These are phyloP conservation scores for Penicillium sp. DNA, from an alignment of 2,329 filamentous ascomycete species.

Conservation along the genomic window DNA sequence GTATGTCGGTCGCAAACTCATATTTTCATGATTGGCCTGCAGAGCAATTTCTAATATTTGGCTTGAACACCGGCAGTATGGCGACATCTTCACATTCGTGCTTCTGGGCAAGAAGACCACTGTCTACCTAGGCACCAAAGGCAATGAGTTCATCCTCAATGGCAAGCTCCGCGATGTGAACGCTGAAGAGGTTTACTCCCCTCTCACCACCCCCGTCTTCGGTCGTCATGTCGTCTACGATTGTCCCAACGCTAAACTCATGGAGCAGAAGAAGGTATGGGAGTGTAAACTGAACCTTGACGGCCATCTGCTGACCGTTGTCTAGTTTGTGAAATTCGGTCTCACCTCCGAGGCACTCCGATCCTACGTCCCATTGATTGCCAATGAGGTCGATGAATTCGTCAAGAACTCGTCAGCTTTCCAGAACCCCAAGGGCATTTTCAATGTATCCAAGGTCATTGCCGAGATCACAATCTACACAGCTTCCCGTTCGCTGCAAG, in stretches of 20 bases:
- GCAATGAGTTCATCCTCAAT: slow-evolving; percentile 89
- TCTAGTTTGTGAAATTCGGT: slow-evolving; percentile 60
- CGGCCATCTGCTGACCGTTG: slow-evolving; percentile 4
- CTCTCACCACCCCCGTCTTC: slow-evolving; percentile 68
- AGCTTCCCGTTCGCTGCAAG: slow-evolving; percentile 79
- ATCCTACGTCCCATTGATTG: slow-evolving; percentile 75
- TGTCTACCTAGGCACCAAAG: slow-evolving; percentile 73
- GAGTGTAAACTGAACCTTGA: slow-evolving; percentile 13
- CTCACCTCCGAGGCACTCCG: slow-evolving; percentile 60
- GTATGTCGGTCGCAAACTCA: slow-evolving; percentile 43
- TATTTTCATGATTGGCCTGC: background rate
- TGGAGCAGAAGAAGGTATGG: slow-evolving; percentile 89
- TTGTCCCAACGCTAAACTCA: slow-evolving; percentile 84
- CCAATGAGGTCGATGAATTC: slow-evolving; percentile 68
- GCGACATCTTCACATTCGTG: slow-evolving; percentile 85
- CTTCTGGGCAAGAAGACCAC: slow-evolving; percentile 87
- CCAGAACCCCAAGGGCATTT: slow-evolving; percentile 63
- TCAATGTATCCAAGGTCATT: slow-evolving; percentile 71
- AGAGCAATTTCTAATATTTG: slow-evolving; percentile 1
- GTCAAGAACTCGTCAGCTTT: slow-evolving; percentile 64
- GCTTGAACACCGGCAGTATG: slow-evolving; percentile 56
- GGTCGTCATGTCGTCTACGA: slow-evolving; percentile 86
- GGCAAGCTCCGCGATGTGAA: slow-evolving; percentile 86
- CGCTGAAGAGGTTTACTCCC: slow-evolving; percentile 84
- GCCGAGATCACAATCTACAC: slow-evolving; percentile 88